phyloP scores from a whole-genome alignment of 179 eudicot genomes.

The Camellia oleifera region DNA sequence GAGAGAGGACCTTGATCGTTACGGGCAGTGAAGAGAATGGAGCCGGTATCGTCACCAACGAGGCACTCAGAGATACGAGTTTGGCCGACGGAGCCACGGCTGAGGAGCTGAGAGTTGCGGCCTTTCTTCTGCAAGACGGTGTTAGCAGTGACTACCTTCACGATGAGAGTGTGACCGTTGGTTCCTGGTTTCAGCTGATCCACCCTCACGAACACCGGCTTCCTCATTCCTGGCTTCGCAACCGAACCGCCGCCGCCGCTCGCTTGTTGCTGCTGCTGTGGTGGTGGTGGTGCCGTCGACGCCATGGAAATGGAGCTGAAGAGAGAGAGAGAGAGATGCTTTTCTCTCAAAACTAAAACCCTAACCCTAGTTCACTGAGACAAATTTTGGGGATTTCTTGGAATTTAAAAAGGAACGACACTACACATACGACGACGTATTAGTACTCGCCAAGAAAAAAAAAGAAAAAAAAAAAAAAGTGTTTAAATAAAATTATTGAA shows the following conservation, averaged over 20 bases:
- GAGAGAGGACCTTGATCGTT: slow-evolving; percentile 58
- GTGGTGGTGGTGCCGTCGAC: neutral
- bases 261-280: neutral
- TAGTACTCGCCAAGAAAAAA: neutral
- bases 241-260: slow-evolving; percentile 3
- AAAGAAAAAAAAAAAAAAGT: too few species aligned
- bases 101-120: slow-evolving; percentile 31
- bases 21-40: slow-evolving; percentile 71
- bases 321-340: neutral
- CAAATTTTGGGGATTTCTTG: neutral
- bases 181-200: slow-evolving; percentile 61
- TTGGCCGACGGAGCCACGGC: slow-evolving; percentile 21
- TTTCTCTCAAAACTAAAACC: neutral
- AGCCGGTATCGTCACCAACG: slow-evolving; percentile 33
- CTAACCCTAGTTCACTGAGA: neutral
- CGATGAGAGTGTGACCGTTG: slow-evolving; percentile 51
- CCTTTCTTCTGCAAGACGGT: slow-evolving; percentile 47
- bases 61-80: slow-evolving; percentile 17
- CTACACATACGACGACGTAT: neutral
- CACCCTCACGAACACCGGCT: slow-evolving; percentile 64
- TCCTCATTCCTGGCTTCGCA: slow-evolving; percentile 36
- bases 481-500: too few species aligned
- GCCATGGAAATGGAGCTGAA: slow-evolving; percentile 6
- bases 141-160: slow-evolving; percentile 44
- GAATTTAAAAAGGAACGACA: neutral